Conservation (phyloP, 2,329 filamentous ascomycete genomes). For the Colletotrichum cordylinicola region DNA sequence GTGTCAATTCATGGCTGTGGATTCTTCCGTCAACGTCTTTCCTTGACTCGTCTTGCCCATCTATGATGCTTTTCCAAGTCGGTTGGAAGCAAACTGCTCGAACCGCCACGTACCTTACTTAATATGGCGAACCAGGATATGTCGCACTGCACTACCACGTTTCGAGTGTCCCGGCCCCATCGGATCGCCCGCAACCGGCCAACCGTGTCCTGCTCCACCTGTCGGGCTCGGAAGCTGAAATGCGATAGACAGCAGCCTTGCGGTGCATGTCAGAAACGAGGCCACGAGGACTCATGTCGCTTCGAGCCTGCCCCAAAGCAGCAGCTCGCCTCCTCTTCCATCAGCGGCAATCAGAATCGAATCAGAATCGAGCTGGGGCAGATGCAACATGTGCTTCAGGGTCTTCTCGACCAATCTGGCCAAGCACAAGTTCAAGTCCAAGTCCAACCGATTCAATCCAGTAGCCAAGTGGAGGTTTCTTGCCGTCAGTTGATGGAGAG, state of each 20-base stretch:
- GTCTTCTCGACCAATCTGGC: conserved; percentile 24
- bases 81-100: not conserved
- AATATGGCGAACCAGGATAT: not conserved
- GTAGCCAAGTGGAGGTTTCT: not conserved
- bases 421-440: not conserved
- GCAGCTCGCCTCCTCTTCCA: not conserved
- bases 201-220: not conserved
- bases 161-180: not conserved
- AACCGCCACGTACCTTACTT: not conserved
- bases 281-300: not conserved
- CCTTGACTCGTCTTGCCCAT: not conserved
- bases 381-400: conserved; percentile 45
- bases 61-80: not conserved
- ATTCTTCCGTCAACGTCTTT: not conserved
- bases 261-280: not conserved
- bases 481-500: not conserved
- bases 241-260: not conserved
- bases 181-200: not conserved
- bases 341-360: conserved; percentile 26
- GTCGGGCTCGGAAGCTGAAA: not conserved
- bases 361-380: conserved; percentile 41
- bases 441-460: not conserved
- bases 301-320: not conserved
- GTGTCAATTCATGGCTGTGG: not conserved
- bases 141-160: not conserved